These are phyloP conservation scores for Chlorophyllum brunneum DNA, from an alignment of 768 basidiomycete species.

Conservation along the genomic window DNA sequence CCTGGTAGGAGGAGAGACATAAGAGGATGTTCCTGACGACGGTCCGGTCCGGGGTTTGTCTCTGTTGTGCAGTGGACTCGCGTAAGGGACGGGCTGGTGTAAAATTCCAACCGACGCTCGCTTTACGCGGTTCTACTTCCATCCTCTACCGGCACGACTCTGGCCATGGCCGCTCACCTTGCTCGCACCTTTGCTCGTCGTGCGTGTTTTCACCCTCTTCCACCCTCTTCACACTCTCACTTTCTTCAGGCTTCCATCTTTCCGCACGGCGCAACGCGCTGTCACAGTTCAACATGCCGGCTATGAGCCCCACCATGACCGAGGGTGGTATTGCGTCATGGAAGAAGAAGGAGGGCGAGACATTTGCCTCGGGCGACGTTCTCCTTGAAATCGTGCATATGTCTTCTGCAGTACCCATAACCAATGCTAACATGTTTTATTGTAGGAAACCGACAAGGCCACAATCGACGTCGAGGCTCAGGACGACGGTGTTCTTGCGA, in stretches of 20 bases:
- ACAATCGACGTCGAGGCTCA: slow-evolving; percentile 99
- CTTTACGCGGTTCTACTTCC: slow-evolving; percentile 11
- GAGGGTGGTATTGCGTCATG: slow-evolving; percentile 97
- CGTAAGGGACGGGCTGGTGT: slow-evolving; percentile 24
- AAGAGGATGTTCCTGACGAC: too few species aligned
- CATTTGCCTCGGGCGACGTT: slow-evolving; percentile 88
- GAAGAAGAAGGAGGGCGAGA: slow-evolving; percentile 96
- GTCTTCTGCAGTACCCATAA: neutral
- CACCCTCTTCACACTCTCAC: neutral
- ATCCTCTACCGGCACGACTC: slow-evolving; percentile 17
- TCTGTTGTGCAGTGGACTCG: slow-evolving; percentile 29
- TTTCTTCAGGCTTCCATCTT: slow-evolving; percentile 69
- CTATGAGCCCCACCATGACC: slow-evolving; percentile 99
- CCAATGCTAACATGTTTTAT: slow-evolving; percentile 15
- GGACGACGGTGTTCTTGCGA: slow-evolving; percentile 94
- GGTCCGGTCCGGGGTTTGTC: slow-evolving; percentile 19
- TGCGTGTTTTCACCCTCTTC: slow-evolving; percentile 29
- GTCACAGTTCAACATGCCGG: slow-evolving; percentile 90
- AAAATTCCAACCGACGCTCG: slow-evolving; percentile 21
- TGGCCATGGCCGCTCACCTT: slow-evolving; percentile 57
- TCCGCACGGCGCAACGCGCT: slow-evolving; percentile 78
- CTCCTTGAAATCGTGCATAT: slow-evolving; percentile 86
- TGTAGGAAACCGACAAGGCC: slow-evolving; percentile 98
- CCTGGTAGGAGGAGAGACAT: slow-evolving; percentile 59
- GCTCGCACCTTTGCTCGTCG: slow-evolving; percentile 66